Evolutionary conservation across 176 grass and related monocot genomes (phyloP).

Genomic region (Areca catechu): DNA sequence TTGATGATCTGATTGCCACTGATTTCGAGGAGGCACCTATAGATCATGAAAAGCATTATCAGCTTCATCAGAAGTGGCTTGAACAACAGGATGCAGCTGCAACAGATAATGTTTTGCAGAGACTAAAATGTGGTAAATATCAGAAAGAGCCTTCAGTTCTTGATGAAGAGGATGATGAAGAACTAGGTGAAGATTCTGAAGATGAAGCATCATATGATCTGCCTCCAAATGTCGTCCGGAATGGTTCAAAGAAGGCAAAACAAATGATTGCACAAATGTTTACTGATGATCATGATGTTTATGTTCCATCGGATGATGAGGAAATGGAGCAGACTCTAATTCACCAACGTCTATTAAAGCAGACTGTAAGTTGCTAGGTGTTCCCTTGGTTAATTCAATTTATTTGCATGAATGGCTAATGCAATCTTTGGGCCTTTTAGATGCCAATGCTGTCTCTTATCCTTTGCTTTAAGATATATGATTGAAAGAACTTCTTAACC

Average conservation of each 20-base stretch:
- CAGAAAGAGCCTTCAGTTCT: conserved; percentile 35
- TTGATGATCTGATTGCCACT: conserved; percentile 82
- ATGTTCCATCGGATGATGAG: conserved; percentile 81
- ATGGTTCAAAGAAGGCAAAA: conserved; percentile 76
- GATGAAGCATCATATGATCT: conserved; percentile 48
- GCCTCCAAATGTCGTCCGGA: conserved; percentile 36
- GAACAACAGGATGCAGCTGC: conserved; percentile 65
- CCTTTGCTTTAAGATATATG: too few relatives aligned
- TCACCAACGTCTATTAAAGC: conserved; percentile 42
- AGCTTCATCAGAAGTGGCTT: conserved; percentile 93
- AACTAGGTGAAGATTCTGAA: conserved; percentile 34
- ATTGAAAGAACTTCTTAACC: too few relatives aligned
- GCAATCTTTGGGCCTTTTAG: too few relatives aligned
- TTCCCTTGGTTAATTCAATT: background rate
- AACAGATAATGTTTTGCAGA: conserved; percentile 76
- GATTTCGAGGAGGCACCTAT: conserved; percentile 60
- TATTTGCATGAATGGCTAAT: too few relatives aligned
- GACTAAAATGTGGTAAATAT: conserved; percentile 45
- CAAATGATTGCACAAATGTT: conserved; percentile 75
- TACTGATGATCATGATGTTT: conserved; percentile 72
- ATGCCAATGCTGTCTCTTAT: too few relatives aligned
- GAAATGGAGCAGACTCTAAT: conserved; percentile 73
- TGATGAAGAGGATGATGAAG: conserved; percentile 48
- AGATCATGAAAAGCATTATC: conserved; percentile 66
- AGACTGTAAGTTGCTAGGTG: conserved; percentile 36